Evolutionary conservation across 164 flowering plant species (phyloP), one percentile per base, ranked within the genome.

Genomic region (Vitis amurensis): DNA sequence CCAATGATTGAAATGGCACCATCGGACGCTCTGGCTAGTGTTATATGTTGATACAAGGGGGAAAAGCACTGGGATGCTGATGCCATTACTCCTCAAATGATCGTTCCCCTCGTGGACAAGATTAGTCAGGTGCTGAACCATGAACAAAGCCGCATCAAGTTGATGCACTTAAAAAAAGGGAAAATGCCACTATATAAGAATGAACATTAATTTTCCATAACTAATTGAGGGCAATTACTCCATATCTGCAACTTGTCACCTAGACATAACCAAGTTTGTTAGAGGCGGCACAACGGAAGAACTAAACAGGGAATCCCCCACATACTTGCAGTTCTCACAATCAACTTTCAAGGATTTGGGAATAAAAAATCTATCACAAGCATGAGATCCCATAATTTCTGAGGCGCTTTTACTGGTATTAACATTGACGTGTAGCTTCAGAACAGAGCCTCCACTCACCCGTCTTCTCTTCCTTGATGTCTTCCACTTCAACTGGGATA

Each of bases 211-310:
- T 31, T 17, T 37, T 37, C 44, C 44, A 37, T 3, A 37, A 37
- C 4, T 37, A 23, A 23, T 23, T 23, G 27, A 23, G 27, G 27
- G 27, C 44, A 31, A 2, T 12, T 11, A 37, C 10, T 53, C 29
- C 27, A 70, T 3, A 58, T 47, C 29, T 14, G 55, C 29, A 23
- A 49, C 66, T 30, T 15, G 37, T 91, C 84, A 90, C 76, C 86
- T 81, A 27, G 94, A 88, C 96, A 94, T 82, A 12, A 94, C 96
- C 85, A 92, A 76, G 86, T 76, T 88, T 31, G 93, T 65, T 69
- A 88, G 70, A 44, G 82, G 77, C 11, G 88, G 82, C 61, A 82
- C 80, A 17, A 74, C 83, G 9, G 86, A 79, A n/a, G 91, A 76
- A 65, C 71, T 75, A 51, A 88, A 84, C 4, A 76, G 74, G 66